phyloP scores from a whole-genome alignment of 2,329 filamentous ascomycete species.

The Hymenoscyphus infarciens region DNA sequence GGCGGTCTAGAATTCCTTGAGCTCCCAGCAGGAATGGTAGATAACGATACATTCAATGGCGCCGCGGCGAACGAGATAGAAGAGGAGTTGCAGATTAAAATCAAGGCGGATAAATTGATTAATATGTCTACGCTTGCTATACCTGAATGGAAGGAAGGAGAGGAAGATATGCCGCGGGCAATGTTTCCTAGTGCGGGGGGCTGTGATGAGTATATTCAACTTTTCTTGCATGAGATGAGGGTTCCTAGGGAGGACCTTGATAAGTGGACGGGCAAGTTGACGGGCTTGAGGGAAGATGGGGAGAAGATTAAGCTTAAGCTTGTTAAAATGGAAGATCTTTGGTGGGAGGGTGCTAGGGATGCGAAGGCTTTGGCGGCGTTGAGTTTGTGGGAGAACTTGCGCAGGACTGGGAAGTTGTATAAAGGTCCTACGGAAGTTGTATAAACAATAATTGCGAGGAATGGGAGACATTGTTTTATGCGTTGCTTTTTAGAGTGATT shows the following conservation, averaged over 20 bases:
- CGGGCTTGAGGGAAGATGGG: constrained; percentile 53
- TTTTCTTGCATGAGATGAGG: constrained; percentile 54
- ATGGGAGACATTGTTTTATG: too few species aligned
- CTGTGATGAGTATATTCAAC: constrained; percentile 57
- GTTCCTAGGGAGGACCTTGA: constrained; percentile 47
- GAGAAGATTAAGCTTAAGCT: constrained; percentile 61
- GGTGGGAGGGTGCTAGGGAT: constrained; percentile 55
- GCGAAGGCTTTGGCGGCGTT: constrained; percentile 57
- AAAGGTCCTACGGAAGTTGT: too few species aligned
- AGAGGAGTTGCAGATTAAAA: constrained; percentile 56
- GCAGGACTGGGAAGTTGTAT: constrained; percentile 36
- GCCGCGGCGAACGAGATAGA: constrained; percentile 57
- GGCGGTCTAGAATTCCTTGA: constrained; percentile 54
- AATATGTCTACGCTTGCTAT: constrained; percentile 55
- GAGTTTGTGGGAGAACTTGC: constrained; percentile 56
- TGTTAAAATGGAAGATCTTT: constrained; percentile 53
- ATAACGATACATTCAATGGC: constrained; percentile 53
- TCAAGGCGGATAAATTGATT: constrained; percentile 46
- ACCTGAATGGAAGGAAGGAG: constrained; percentile 35
- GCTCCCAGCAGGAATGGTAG: constrained; percentile 57
- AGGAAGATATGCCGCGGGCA: constrained; percentile 41
- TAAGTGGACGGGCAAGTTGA: constrained; percentile 55
- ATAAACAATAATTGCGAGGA: too few species aligned
- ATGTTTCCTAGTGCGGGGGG: constrained; percentile 58
- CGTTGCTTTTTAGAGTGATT: too few species aligned